Percentiles rank a stretch among this genome's conserved stretches.
Evolutionary conservation across 352 stramenopile species (phyloP).

Genomic region (Aphanomyces astaci): DNA sequence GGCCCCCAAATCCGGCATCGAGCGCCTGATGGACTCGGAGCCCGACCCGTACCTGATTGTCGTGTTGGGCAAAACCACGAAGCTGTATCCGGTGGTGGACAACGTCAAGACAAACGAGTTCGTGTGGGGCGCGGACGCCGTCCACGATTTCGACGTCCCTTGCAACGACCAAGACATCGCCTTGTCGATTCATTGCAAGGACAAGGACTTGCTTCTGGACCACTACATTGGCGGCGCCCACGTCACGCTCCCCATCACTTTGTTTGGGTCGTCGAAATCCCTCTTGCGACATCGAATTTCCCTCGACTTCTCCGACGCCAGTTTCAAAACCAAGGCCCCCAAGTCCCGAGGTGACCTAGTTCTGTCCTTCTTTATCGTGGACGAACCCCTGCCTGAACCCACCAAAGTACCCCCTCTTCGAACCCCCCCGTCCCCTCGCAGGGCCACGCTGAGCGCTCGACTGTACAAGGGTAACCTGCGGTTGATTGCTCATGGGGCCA

Average conservation of each 20-base stretch:
- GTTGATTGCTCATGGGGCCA: constrained; percentile 14
- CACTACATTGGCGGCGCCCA: constrained; percentile 40
- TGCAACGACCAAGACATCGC: constrained; percentile 10
- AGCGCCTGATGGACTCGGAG: constrained; percentile 33
- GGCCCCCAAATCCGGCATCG: neutral
- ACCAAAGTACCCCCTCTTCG: neutral
- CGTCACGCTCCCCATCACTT: constrained; percentile 26
- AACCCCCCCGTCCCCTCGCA: neutral
- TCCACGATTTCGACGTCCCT: constrained; percentile 32
- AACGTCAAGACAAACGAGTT: constrained; percentile 42
- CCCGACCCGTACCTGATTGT: constrained; percentile 44
- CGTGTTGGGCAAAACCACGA: constrained; percentile 28
- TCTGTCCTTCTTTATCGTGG: constrained; percentile 38
- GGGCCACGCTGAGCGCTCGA: neutral
- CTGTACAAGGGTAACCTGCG: constrained; percentile 12
- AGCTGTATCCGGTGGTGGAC: constrained; percentile 31
- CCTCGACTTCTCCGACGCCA: constrained; percentile 39
- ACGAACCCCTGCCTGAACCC: constrained; percentile 9
- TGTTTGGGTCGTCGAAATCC: neutral
- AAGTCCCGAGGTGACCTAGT: constrained; percentile 30
- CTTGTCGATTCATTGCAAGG: constrained; percentile 38
- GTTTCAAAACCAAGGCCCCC: constrained; percentile 36
- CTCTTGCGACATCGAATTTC: constrained; percentile 24
- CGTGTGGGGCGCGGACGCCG: constrained; percentile 34
- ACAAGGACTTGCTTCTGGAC: constrained; percentile 40